A percentile compares a stretch with the other conserved stretches of the same genome.
phyloP scores from a whole-genome alignment of 768 basidiomycete species.

The Paxillus involutus region DNA sequence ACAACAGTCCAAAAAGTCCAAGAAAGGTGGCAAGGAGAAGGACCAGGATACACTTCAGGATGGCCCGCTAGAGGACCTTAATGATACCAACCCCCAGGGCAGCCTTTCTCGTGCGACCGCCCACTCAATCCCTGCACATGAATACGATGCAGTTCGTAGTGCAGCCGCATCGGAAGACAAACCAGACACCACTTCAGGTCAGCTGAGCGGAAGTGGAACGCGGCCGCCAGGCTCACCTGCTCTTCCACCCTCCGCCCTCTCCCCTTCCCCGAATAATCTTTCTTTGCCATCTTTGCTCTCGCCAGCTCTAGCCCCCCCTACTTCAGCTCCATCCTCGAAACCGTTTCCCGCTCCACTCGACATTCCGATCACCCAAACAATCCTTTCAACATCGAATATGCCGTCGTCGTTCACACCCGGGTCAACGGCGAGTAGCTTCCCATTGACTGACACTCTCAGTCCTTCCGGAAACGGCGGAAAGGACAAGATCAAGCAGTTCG shows the following conservation, averaged over 20 bases:
- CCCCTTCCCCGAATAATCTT: conserved; percentile 38
- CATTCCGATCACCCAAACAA: conserved; percentile 80
- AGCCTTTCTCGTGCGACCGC: conserved; percentile 47
- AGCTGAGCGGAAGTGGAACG: conserved; percentile 41
- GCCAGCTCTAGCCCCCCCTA: conserved; percentile 7
- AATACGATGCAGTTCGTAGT: conserved; percentile 33
- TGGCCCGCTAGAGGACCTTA: conserved; percentile 39
- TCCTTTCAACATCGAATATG: conserved; percentile 69
- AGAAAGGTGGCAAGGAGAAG: conserved; percentile 70
- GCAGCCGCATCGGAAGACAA: conserved; percentile 33
- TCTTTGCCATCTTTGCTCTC: conserved; percentile 40
- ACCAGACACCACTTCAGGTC: conserved; percentile 32
- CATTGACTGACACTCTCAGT: conserved; percentile 35
- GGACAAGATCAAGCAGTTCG: conserved; percentile 69
- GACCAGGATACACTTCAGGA: conserved; percentile 53
- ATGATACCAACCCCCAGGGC: conserved; percentile 36
- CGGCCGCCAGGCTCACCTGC: conserved; percentile 31
- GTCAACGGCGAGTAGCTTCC: conserved; percentile 43
- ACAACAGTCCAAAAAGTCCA: conserved; percentile 80
- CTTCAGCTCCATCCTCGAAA: conserved; percentile 26
- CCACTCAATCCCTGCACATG: conserved; percentile 34
- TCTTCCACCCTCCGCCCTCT: conserved; percentile 37
- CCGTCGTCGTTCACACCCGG: conserved; percentile 50
- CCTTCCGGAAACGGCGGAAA: conserved; percentile 42
- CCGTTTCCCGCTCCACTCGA: conserved; percentile 63